A percentile compares a stretch with the other conserved stretches of the same genome.
These are phyloP conservation scores for Aspergillus oerlinghausenensis DNA, from an alignment of 2,329 filamentous ascomycete genomes.

Conservation along the genomic window DNA sequence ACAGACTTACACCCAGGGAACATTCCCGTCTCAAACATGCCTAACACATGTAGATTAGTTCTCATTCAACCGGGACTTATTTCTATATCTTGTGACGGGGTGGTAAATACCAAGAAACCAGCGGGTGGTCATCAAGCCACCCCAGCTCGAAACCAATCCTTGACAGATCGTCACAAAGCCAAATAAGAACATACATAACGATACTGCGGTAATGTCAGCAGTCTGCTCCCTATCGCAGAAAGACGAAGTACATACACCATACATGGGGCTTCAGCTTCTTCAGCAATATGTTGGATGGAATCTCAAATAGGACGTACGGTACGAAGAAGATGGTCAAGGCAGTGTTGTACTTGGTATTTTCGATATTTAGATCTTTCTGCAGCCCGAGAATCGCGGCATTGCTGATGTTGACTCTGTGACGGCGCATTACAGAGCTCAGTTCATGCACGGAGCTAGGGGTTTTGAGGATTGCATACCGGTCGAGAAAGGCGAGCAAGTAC, in stretches of 20 bases:
- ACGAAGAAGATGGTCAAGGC: constrained; percentile 78
- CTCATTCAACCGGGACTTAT: neutral
- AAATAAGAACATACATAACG: constrained; percentile 79
- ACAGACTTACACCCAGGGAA: constrained; percentile 56
- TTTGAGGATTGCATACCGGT: constrained; percentile 31
- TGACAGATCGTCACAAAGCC: constrained; percentile 71
- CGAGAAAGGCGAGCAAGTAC: constrained; percentile 66
- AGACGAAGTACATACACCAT: constrained; percentile 48
- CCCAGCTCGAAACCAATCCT: constrained; percentile 72
- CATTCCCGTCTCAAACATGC: constrained; percentile 70
- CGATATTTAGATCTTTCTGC: constrained; percentile 57
- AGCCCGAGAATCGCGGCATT: constrained; percentile 69
- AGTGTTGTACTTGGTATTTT: constrained; percentile 62
- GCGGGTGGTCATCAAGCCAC: constrained; percentile 69
- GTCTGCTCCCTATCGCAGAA: neutral
- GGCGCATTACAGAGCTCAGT: neutral
- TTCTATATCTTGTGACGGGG: neutral
- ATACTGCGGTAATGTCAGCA: constrained; percentile 41
- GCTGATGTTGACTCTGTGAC: constrained; percentile 66
- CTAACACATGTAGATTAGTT: constrained; percentile 8
- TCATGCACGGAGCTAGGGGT: neutral
- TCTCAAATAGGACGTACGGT: constrained; percentile 63
- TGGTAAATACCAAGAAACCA: constrained; percentile 65
- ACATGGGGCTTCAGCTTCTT: constrained; percentile 64
- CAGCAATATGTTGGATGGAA: constrained; percentile 68